phyloP scores from a whole-genome alignment of 352 stramenopile species.

The Globisporangium carolinianum region DNA sequence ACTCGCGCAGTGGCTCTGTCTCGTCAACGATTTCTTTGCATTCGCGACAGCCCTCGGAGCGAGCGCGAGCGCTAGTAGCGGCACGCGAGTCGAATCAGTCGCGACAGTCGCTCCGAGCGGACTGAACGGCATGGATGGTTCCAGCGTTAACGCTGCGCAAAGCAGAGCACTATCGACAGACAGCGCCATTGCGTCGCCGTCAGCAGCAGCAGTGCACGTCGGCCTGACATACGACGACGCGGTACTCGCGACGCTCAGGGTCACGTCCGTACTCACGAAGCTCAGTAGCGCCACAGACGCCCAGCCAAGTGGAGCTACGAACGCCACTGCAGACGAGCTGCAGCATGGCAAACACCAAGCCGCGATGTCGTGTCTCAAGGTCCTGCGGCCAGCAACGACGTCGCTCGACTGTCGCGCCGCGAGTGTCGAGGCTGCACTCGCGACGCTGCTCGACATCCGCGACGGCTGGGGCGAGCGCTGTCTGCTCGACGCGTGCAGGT shows the following conservation, averaged over 20 bases:
- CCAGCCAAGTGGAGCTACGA: not conserved
- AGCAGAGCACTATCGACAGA: not conserved
- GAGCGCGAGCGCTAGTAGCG: not conserved
- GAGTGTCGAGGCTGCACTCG: slow-evolving; percentile 6
- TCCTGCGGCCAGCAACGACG: not conserved
- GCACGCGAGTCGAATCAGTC: not conserved
- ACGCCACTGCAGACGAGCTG: not conserved
- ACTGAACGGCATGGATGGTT: no score
- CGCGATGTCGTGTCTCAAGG: slow-evolving; percentile 5
- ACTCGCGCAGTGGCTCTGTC: slow-evolving; percentile 11
- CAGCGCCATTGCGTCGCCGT: not conserved
- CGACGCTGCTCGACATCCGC: slow-evolving; percentile 8
- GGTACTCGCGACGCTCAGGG: slow-evolving; percentile 4
- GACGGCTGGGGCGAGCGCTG: slow-evolving; percentile 12
- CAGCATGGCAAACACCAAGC: not conserved
- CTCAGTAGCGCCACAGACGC: not conserved
- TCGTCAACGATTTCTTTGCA: slow-evolving; percentile 11
- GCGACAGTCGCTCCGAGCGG: no score
- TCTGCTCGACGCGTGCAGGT: slow-evolving; percentile 7
- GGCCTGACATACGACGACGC: not conserved
- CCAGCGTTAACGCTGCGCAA: not conserved
- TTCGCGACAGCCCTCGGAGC: not conserved
- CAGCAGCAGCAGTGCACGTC: not conserved
- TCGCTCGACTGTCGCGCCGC: not conserved
- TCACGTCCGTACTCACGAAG: slow-evolving; percentile 4